Conservation (phyloP, 164 flowering plant species). For the Umbellularia californica region DNA sequence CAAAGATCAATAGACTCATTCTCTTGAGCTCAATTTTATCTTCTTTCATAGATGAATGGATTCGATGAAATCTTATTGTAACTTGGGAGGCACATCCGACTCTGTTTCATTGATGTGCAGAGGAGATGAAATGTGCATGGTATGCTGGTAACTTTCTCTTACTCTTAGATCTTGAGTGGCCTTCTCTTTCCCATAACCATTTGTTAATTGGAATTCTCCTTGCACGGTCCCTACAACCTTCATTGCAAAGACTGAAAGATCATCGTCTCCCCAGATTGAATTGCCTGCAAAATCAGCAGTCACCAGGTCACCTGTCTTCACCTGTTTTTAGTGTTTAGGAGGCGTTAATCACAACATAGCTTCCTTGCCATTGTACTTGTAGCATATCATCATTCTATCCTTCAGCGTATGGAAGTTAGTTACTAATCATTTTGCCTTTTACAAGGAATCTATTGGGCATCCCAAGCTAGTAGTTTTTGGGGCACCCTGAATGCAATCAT, state of each 20-base stretch:
- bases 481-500: no score
- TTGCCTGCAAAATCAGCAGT: constrained; percentile 45
- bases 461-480: no score
- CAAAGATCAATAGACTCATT: no score
- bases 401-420: background rate
- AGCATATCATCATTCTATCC: background rate
- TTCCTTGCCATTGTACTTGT: background rate
- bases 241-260: constrained; percentile 50
- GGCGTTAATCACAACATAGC: constrained; percentile 5
- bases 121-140: no score
- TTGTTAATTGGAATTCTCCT: constrained; percentile 58
- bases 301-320: constrained; percentile 26
- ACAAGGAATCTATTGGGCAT: no score
- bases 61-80: no score
- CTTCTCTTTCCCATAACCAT: constrained; percentile 50
- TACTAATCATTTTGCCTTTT: background rate
- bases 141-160: constrained; percentile 4
- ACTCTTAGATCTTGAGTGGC: constrained; percentile 45
- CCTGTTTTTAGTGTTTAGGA: constrained; percentile 20
- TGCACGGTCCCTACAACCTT: constrained; percentile 10
- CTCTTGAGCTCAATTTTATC: no score
- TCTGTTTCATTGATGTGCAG: no score
- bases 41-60: no score
- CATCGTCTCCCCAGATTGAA: constrained; percentile 37
- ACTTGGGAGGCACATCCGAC: no score